Percentiles rank a stretch among this genome's conserved stretches.
phyloP scores from a whole-genome alignment of 257 asterid species.

The Solanum sejunctum region DNA sequence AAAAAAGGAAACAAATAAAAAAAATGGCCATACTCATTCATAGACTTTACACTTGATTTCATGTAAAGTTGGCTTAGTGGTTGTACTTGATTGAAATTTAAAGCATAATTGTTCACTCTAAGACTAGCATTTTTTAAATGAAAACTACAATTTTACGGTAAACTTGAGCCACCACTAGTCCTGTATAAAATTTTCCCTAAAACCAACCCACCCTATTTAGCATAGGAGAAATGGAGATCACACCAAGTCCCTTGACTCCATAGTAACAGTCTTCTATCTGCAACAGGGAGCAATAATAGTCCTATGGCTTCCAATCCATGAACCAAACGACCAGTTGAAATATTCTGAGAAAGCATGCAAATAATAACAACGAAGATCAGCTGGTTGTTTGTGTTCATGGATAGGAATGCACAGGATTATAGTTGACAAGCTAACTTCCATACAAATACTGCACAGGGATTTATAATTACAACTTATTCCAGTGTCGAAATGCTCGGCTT shows the following conservation, averaged over 20 bases:
- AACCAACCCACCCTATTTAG: background rate
- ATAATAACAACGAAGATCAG: background rate
- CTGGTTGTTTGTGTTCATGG: background rate
- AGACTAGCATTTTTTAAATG: background rate
- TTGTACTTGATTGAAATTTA: background rate
- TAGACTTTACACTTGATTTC: background rate
- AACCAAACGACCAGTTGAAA: background rate
- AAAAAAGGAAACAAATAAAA: background rate
- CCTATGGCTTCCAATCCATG: background rate
- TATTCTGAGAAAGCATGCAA: background rate
- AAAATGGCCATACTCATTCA: background rate
- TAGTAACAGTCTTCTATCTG: background rate
- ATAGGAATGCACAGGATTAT: background rate
- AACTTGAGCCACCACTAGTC: background rate
- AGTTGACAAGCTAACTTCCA: background rate
- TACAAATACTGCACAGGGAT: background rate
- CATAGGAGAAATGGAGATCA: background rate
- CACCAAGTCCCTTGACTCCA: background rate
- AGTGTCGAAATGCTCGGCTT: background rate
- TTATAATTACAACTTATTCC: background rate
- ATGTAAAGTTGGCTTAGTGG: background rate
- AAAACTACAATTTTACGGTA: background rate
- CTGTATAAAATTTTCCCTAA: background rate
- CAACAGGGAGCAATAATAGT: background rate
- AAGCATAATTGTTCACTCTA: background rate